A percentile compares a stretch with the other conserved stretches of the same genome.
These are phyloP conservation scores for Gonapodya sp. DNA, from an alignment of 192 early-diverging fungal genomes.

Conservation along the genomic window DNA sequence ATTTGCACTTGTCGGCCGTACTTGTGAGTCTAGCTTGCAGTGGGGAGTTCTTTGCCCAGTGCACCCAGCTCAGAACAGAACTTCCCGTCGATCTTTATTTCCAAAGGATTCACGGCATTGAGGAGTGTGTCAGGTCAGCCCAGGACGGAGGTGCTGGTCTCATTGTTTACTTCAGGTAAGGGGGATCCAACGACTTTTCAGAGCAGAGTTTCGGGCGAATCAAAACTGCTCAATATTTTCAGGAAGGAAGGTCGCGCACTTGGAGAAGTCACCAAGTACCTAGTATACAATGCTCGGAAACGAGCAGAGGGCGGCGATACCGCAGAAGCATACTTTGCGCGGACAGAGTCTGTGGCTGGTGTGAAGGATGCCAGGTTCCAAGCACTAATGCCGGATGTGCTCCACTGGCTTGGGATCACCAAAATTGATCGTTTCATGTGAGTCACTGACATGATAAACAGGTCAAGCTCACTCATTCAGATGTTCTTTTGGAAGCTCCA, in stretches of 20 bases:
- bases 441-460: slow-evolving; percentile 13
- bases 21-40: slow-evolving; percentile 13
- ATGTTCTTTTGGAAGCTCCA: slow-evolving; percentile 28
- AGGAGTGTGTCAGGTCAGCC: slow-evolving; percentile 77
- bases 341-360: slow-evolving; percentile 76
- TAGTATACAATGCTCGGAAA: slow-evolving; percentile 45
- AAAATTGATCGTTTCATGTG: slow-evolving; percentile 85
- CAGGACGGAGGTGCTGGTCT: slow-evolving; percentile 85
- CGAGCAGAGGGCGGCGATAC: slow-evolving; percentile 66
- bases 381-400: slow-evolving; percentile 89
- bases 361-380: slow-evolving; percentile 97
- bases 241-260: slow-evolving; percentile 90
- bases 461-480: slow-evolving; percentile 1
- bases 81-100: too few species aligned
- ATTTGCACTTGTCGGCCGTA: slow-evolving; percentile 57
- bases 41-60: slow-evolving; percentile 16
- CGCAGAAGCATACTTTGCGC: slow-evolving; percentile 77
- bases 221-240: slow-evolving; percentile 29
- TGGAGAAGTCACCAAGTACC: slow-evolving; percentile 92
- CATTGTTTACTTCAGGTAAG: slow-evolving; percentile 66
- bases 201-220: too few species aligned
- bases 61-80: background rate
- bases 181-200: too few species aligned
- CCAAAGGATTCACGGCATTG: slow-evolving; percentile 63
- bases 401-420: slow-evolving; percentile 90